Conservation (phyloP, 164 flowering plant species). For the Vitis cinerea region DNA sequence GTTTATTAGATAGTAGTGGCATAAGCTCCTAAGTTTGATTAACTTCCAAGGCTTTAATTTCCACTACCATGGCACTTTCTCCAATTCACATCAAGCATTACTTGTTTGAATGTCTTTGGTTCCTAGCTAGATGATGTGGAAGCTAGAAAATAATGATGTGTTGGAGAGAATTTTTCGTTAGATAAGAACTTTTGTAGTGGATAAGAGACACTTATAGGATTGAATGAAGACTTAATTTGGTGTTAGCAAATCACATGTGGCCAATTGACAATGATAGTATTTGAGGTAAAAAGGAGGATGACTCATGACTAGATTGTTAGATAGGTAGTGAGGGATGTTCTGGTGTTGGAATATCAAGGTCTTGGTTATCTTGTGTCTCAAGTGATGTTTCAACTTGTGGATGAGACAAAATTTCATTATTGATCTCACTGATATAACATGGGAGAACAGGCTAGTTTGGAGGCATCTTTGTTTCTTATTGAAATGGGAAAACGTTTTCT, state of each 20-base stretch:
- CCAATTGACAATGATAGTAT: neutral
- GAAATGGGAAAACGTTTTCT: too few relatives aligned
- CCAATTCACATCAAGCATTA: neutral
- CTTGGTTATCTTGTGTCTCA: too few relatives aligned
- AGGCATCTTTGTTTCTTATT: too few relatives aligned
- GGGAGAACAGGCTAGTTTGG: too few relatives aligned
- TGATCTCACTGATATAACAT: too few relatives aligned
- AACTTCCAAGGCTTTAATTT: neutral
- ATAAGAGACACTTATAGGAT: neutral
- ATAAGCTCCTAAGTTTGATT: neutral
- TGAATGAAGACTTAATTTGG: neutral
- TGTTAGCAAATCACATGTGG: neutral
- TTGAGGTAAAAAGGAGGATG: neutral
- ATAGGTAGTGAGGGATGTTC: neutral
- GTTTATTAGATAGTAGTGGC: neutral
- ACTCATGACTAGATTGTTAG: neutral
- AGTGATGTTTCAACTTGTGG: too few relatives aligned
- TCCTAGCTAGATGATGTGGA: neutral
- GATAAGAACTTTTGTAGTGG: neutral
- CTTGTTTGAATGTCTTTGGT: neutral
- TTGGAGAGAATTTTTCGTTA: neutral
- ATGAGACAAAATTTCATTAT: too few relatives aligned
- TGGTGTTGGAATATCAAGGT: too few relatives aligned
- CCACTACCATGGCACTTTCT: neutral
- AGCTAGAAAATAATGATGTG: neutral